These are phyloP conservation scores for Pisolithus orientalis DNA, from an alignment of 768 basidiomycete species.

Conservation along the genomic window DNA sequence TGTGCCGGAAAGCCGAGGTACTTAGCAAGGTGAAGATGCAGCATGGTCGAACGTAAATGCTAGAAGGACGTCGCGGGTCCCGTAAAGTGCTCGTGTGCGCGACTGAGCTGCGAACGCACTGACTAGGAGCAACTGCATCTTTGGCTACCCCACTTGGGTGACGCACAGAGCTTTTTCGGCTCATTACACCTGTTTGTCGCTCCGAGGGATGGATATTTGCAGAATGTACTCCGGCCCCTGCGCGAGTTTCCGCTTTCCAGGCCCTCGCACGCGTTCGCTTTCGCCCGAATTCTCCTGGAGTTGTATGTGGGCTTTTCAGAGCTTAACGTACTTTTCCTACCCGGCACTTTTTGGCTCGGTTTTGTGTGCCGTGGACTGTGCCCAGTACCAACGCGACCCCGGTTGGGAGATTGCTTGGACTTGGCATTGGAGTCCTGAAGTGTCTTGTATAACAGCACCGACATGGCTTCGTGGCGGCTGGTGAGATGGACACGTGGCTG, in stretches of 20 bases:
- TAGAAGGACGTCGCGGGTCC: slow-evolving; percentile 51
- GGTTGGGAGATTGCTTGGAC: slow-evolving; percentile 11
- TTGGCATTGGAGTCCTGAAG: slow-evolving; percentile 40
- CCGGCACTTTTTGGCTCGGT: slow-evolving; percentile 48
- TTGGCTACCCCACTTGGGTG: slow-evolving; percentile 16
- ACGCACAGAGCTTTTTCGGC: slow-evolving; percentile 30
- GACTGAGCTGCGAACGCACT: slow-evolving; percentile 40
- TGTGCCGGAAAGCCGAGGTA: slow-evolving; percentile 44
- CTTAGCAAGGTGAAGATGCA: slow-evolving; percentile 13
- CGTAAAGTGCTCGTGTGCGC: slow-evolving; percentile 11
- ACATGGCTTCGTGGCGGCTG: slow-evolving; percentile 43
- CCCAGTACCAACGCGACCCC: slow-evolving; percentile 14
- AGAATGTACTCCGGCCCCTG: slow-evolving; percentile 4
- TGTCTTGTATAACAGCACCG: slow-evolving; percentile 46
- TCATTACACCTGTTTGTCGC: slow-evolving; percentile 27
- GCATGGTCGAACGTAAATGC: slow-evolving; percentile 12
- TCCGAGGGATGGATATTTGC: slow-evolving; percentile 1
- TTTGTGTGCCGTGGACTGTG: slow-evolving; percentile 49
- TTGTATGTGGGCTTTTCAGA: slow-evolving; percentile 10
- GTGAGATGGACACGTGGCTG: slow-evolving; percentile 17
- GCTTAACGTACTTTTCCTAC: slow-evolving; percentile 27
- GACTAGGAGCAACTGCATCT: slow-evolving; percentile 7
- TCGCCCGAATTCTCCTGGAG: slow-evolving; percentile 31
- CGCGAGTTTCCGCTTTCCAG: slow-evolving; percentile 23
- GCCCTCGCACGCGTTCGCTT: slow-evolving; percentile 35